Conservation (phyloP, 1,284 basidiomycete genomes). For the Melampsora occidentalis region DNA sequence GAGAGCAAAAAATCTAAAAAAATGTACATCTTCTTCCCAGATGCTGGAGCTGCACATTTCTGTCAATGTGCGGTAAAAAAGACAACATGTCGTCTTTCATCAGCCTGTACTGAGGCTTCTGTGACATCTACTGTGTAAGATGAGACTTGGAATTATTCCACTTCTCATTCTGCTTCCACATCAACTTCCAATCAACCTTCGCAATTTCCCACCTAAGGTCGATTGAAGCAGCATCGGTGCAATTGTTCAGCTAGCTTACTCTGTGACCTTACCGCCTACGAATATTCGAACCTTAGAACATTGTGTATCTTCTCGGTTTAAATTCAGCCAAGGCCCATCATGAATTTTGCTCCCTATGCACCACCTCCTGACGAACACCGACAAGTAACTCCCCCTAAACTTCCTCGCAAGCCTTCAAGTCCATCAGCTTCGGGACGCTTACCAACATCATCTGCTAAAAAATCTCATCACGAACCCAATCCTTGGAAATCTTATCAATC, state of each 20-base stretch:
- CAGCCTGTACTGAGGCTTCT: too few species aligned
- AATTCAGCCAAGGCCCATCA: constrained; percentile 14
- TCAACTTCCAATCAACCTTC: too few species aligned
- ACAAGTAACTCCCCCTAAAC: neutral
- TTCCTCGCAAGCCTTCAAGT: constrained; percentile 1
- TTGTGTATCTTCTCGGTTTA: constrained; percentile 2
- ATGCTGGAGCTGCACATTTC: too few species aligned
- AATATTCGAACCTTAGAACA: neutral
- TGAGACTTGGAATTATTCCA: too few species aligned
- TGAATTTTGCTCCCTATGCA: constrained; percentile 43
- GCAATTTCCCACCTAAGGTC: too few species aligned
- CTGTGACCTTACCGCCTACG: neutral
- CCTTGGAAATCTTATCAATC: constrained; percentile 40
- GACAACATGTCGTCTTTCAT: too few species aligned
- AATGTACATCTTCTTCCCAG: too few species aligned
- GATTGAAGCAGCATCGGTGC: too few species aligned
- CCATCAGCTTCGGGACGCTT: neutral
- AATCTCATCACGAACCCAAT: constrained; percentile 20
- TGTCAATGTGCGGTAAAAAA: too few species aligned
- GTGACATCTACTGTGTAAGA: too few species aligned
- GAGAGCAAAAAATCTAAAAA: too few species aligned
- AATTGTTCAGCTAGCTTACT: neutral
- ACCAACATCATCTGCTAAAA: neutral
- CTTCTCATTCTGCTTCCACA: too few species aligned
- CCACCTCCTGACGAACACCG: constrained; percentile 39